Conservation (phyloP, 2,329 filamentous ascomycete species). For the Aspergillus pseudoviridinutans region DNA sequence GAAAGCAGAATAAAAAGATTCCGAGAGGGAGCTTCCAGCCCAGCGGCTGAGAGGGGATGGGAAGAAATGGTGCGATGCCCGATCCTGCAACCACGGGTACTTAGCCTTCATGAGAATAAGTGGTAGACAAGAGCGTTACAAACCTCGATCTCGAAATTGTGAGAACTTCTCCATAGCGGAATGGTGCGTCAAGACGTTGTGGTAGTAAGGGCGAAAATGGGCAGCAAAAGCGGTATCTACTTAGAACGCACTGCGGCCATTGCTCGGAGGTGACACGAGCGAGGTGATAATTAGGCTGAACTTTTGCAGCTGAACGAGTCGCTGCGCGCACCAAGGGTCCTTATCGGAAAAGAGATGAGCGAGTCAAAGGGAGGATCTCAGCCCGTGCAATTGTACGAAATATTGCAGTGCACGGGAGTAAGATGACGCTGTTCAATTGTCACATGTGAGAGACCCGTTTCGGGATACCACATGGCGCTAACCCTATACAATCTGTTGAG, state of each 20-base stretch:
- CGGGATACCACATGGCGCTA: neutral
- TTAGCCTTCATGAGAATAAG: neutral
- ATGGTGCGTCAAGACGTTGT: neutral
- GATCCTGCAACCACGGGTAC: conserved; percentile 60
- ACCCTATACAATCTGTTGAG: neutral
- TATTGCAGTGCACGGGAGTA: neutral
- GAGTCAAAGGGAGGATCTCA: neutral
- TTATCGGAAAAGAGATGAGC: neutral
- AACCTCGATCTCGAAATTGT: conserved; percentile 86
- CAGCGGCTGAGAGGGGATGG: conserved; percentile 64
- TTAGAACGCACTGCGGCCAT: neutral
- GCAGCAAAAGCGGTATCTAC: neutral
- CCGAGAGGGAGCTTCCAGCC: conserved; percentile 62
- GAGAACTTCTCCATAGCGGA: conserved; percentile 87
- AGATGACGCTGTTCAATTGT: neutral
- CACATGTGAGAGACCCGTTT: neutral
- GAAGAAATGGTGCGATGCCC: conserved; percentile 93
- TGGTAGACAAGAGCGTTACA: conserved; percentile 1
- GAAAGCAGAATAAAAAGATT: conserved; percentile 71
- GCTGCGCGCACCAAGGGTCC: neutral
- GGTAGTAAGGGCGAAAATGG: neutral
- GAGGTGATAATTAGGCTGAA: neutral
- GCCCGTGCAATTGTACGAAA: neutral
- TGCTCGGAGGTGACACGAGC: neutral
- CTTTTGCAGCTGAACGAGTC: neutral